Evolutionary conservation across 108 stramenopile genomes (phyloP).

Genomic region (Skeletonema menzelii): DNA sequence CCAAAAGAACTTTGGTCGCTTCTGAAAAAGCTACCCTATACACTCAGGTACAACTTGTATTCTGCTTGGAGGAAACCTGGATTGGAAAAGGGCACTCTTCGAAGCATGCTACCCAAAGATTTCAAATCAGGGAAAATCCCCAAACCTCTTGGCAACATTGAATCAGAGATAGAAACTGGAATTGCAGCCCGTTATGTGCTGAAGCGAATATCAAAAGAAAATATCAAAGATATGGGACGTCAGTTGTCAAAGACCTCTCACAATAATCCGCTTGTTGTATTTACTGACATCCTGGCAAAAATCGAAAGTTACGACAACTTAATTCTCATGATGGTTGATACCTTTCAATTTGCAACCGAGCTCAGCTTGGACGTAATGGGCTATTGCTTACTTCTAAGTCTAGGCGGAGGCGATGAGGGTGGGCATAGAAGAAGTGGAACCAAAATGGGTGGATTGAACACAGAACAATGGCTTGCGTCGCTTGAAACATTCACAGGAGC

Average conservation of each 20-base stretch:
- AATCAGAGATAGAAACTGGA: conserved; percentile 79
- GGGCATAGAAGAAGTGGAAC: conserved; percentile 43
- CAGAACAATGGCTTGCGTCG: conserved; percentile 86
- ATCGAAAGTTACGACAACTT: conserved; percentile 96
- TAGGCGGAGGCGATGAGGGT: conserved; percentile 56
- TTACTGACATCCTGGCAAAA: conserved; percentile 79
- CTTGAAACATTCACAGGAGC: conserved; percentile 83
- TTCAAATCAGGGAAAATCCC: conserved; percentile 20
- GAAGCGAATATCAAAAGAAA: conserved; percentile 91
- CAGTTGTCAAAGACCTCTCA: conserved; percentile 84
- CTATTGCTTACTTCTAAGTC: conserved; percentile 72
- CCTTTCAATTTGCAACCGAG: conserved; percentile 74
- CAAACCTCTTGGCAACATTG: conserved; percentile 62
- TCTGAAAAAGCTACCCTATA: conserved; percentile 61
- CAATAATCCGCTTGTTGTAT: conserved; percentile 87
- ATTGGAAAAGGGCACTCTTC: conserved; percentile 62
- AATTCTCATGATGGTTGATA: conserved; percentile 91
- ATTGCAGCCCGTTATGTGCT: conserved; percentile 69
- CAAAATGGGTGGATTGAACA: conserved; percentile 86
- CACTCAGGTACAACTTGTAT: conserved; percentile 74
- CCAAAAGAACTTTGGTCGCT: conserved; percentile 75
- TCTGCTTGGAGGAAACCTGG: conserved; percentile 68
- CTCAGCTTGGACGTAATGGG: conserved; percentile 89
- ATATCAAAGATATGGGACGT: conserved; percentile 73
- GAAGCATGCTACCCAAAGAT: conserved; percentile 16